Base-by-base conservation (phyloP, 2,329 filamentous ascomycete species). In the Penicillium freii region DNA sequence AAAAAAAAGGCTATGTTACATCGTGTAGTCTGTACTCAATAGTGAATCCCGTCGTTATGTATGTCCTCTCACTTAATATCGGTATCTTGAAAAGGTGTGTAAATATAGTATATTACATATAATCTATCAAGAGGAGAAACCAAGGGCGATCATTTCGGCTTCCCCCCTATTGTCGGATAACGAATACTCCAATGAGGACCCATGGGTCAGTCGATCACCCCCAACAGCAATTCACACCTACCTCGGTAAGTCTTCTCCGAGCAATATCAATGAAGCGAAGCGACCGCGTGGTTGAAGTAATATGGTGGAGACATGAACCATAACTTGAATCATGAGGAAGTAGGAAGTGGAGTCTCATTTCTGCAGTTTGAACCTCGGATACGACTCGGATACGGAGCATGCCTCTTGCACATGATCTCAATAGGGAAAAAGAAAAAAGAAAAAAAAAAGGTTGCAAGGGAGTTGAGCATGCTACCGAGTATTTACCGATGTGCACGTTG, bases 301-400 rank as follows among this genome's bases (percentile, higher is more conserved):
- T 6, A 23, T 6, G 15, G 25, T 39, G 36, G 36, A 10, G 36
- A 39, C 4, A 1, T 8, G 25, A 27, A 27, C 7, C 2, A 27
- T 27, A 15, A 8, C 19, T 2, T 17, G 40, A 29, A 10, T 5
- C 25, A 29, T n/a, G 42, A 44, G 17, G 25, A 44, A 27, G 15
- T 17, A n/a, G 42, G 42, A 17, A 21, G 44, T 21, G 44, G 29
- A 17, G 44, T 27, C 27, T 31, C 27, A 44, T 44, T 44, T 44
- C 42, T 27, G 42, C 25, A 44, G 42, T 13, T 7, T 1, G 2
- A 4, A 4, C 34, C n/a, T 34, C 17, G 33, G 47, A 54, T 34
- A 33, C 17, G 40, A 19, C n/a, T 25, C n/a, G n/a, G 33, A 63
- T 62, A 62, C 57, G 33, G 31, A n/a, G n/a, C n/a, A n/a, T n/a